Conservation (phyloP, 2,329 filamentous ascomycete genomes). For the Monilinia laxa region DNA sequence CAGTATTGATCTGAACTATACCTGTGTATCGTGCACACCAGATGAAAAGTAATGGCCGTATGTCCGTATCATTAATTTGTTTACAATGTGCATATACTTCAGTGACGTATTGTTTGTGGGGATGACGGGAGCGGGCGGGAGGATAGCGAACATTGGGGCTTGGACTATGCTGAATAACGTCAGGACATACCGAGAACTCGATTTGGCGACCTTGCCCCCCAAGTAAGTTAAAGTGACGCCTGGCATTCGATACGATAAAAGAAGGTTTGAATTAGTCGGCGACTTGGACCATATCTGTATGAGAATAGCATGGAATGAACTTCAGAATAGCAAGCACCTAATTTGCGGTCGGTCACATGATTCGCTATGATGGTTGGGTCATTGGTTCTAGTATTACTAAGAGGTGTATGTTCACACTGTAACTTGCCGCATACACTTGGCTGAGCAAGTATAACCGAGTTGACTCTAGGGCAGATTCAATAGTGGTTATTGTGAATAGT, state of each 20-base stretch:
- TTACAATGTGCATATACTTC: neutral
- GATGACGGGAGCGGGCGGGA: neutral
- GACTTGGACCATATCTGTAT: neutral
- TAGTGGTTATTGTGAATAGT: neutral
- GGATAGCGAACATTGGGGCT: neutral
- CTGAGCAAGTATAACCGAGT: neutral
- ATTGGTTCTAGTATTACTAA: neutral
- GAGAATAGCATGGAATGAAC: neutral
- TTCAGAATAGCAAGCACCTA: neutral
- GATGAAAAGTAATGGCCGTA: neutral
- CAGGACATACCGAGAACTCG: neutral
- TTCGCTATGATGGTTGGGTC: neutral
- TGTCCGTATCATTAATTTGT: neutral
- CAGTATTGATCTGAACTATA: neutral
- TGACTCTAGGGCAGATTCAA: neutral
- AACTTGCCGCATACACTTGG: neutral
- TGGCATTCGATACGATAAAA: neutral
- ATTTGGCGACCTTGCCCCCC: neutral
- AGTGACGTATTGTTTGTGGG: neutral
- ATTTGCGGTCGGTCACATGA: neutral
- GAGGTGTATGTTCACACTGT: neutral
- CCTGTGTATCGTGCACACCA: neutral
- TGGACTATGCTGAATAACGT: neutral
- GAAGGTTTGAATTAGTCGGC: neutral
- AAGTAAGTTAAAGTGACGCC: neutral